Conservation (phyloP, 2,329 filamentous ascomycete species). For the Elsinoe perseae region DNA sequence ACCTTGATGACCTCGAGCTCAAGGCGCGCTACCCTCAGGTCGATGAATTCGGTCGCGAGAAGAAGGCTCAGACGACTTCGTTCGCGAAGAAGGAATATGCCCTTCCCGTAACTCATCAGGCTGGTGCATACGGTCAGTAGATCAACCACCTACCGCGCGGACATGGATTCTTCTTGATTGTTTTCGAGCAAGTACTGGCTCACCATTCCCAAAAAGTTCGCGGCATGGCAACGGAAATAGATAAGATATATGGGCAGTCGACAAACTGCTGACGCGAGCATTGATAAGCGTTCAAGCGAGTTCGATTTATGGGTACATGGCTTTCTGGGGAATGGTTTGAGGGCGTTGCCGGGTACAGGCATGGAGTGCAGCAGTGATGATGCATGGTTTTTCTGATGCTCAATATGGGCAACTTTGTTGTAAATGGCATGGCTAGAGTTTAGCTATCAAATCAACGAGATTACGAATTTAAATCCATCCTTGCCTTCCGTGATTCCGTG, state of each 20-base stretch:
- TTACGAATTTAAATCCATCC: neutral
- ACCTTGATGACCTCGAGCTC: slow-evolving; percentile 72
- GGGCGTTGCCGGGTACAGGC: neutral
- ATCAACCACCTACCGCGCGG: neutral
- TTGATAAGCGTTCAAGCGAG: slow-evolving; percentile 15
- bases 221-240: slow-evolving; percentile 2
- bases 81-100: slow-evolving; percentile 19
- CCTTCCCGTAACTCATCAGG: slow-evolving; percentile 26
- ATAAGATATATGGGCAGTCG: neutral
- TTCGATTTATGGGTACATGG: neutral
- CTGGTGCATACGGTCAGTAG: slow-evolving; percentile 30
- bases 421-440: neutral
- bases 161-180: neutral
- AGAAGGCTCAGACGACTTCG: slow-evolving; percentile 19
- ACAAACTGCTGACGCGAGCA: neutral
- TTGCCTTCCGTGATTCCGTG: neutral
- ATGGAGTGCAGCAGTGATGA: neutral
- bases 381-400: slow-evolving; percentile 1
- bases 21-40: slow-evolving; percentile 61
- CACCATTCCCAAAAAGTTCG: neutral
- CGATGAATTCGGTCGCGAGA: slow-evolving; percentile 36
- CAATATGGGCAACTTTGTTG: neutral
- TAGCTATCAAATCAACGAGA: neutral
- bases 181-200: neutral
- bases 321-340: neutral